A percentile compares a stretch with the other conserved stretches of the same genome.
Evolutionary conservation across 441 rosid genomes (phyloP).

Genomic region (Populus hybrid): DNA sequence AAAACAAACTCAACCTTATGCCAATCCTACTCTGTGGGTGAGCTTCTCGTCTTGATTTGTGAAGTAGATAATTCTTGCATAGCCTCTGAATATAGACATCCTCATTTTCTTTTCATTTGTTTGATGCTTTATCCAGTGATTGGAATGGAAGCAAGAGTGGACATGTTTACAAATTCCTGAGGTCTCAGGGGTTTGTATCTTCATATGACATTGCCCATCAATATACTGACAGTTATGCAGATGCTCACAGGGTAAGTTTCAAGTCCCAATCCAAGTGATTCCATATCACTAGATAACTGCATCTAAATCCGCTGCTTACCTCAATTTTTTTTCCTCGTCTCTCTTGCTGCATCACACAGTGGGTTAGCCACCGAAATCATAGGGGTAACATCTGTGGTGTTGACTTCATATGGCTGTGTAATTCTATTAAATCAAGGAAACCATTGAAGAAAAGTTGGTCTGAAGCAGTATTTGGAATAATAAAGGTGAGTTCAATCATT

Average conservation of each 20-base stretch:
- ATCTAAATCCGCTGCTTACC: no score
- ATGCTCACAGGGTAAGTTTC: no score
- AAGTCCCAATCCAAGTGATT: no score
- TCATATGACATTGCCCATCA: no score
- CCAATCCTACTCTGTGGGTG: constrained; percentile 91
- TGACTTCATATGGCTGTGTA: constrained; percentile 92
- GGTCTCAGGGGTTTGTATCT: no score
- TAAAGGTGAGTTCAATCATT: background rate
- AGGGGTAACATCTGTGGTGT: no score
- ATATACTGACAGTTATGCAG: no score
- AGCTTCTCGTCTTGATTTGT: constrained; percentile 25
- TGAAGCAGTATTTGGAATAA: constrained; percentile 74
- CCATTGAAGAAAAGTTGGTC: constrained; percentile 73
- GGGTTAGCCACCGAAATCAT: no score
- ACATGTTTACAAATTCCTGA: no score
- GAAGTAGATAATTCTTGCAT: constrained; percentile 5
- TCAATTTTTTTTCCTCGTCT: no score
- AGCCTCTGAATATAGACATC: background rate
- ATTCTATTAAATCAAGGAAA: constrained; percentile 59
- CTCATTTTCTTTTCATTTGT: constrained; percentile 1
- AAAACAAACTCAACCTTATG: constrained; percentile 52
- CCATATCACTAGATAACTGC: no score
- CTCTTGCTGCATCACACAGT: no score
- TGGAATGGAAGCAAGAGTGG: constrained; percentile 99
- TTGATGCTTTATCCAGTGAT: constrained; percentile 47